Evolutionary conservation across 305 asterid species (phyloP), one percentile per base, ranked within the genome.

Genomic region (Fraxinus greggii): DNA sequence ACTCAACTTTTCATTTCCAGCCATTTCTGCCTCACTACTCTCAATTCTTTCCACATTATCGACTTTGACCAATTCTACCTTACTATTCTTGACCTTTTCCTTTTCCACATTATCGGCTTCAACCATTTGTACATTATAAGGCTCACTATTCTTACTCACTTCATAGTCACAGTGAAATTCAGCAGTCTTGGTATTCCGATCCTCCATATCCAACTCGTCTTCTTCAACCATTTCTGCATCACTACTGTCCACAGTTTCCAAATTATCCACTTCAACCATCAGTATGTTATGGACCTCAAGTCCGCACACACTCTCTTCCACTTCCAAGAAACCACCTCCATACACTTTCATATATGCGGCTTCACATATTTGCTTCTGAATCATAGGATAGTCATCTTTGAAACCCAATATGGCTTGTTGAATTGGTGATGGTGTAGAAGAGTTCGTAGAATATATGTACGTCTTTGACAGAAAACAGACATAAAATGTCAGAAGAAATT

Each of bases 381-480:
- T 74, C 78, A 86, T 29, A 38, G 76, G 9, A 83, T 67, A 83
- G n/a, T 85, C 79, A 82, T 87, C 90, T 79, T 63, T 76, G 28
- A 76, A 36, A 59, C 78, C 81, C 84, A 83, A 81, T 59, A 81
- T 72, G 73, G 77, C 86, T 78, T 26, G 86, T 61, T 80, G 85
- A 83, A 81, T 32, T 1, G 87, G 83, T 7, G 85, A 80, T 69
- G 86, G 51, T 3, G 81, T 36, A 42, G 90, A 84, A 32, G 89
- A 80, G 75, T 86, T 83, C 89, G 82, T 80, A 0, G 90, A 82
- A 82, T 87, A 82, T 67, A 89, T 84, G 81, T 86, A 89, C 2
- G 89, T 82, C 2, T 88, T 86, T 6, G 89, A 90, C 21, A 87
- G 78, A 9, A 86, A 75, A 65, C 90, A 85, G 67, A 84, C 87